Evolutionary conservation across 306 rosid species (phyloP).

Genomic region (Vicia sativa): DNA sequence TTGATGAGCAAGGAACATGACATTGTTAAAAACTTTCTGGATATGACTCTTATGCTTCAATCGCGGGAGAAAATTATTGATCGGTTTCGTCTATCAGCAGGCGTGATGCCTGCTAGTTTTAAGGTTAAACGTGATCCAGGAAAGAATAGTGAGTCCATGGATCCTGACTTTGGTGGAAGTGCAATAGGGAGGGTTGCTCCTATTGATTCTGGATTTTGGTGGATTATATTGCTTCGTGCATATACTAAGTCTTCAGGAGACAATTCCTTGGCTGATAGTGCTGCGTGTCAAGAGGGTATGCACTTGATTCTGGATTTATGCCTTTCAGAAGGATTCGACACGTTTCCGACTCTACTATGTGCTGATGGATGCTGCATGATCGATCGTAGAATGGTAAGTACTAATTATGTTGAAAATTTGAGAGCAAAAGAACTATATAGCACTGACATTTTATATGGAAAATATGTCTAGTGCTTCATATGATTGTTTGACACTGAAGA

Average conservation of each 20-base stretch:
- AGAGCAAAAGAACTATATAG: background rate
- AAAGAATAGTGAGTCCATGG: conserved; percentile 63
- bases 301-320: conserved; percentile 80
- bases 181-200: conserved; percentile 99
- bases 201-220: conserved; percentile 97
- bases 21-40: conserved; percentile 69
- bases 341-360: conserved; percentile 91
- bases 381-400: conserved; percentile 94
- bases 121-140: conserved; percentile 81
- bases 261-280: conserved; percentile 72
- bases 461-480: background rate
- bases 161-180: conserved; percentile 90
- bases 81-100: conserved; percentile 84
- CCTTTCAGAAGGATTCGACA: conserved; percentile 88
- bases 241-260: conserved; percentile 94
- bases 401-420: conserved; percentile 15
- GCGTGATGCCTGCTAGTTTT: conserved; percentile 99
- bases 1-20: conserved; percentile 80
- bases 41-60: conserved; percentile 87
- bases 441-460: background rate
- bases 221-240: conserved; percentile 92
- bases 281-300: conserved; percentile 94
- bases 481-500: background rate
- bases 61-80: conserved; percentile 84
- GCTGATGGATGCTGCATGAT: conserved; percentile 98